Base-by-base conservation (phyloP, 2,329 filamentous ascomycete genomes). In the Claviceps paspali region DNA sequence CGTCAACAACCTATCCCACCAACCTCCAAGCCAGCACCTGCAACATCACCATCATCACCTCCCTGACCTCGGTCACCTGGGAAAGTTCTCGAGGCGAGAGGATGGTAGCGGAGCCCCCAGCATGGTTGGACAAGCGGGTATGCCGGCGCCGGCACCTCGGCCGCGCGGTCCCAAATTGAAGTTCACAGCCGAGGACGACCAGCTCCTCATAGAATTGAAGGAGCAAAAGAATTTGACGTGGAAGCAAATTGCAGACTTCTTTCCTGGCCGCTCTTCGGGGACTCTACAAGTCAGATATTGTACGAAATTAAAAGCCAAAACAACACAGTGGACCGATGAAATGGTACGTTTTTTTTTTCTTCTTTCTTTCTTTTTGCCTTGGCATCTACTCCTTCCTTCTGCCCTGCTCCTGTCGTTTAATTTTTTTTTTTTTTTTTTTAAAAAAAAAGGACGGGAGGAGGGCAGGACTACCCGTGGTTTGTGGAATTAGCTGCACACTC, bases 231-330 rank as follows among this genome's bases (percentile, higher is more conserved):
- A 84, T 52, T 66, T 95, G 53, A 93, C 87, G 4, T 95, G 87
- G 87, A 94, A 93, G 61, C 87, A 95, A 65, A 95, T 95, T 52
- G 84, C 86, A 39, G 87, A 94, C 53, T 94, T 94, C 61, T 95
- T 95, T 49, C 87, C 87, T 1, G 87, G 86, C 2, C 70, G 87
- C 40, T 91, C 83, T 41, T 92, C 83, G 32, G 87, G 87, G 14
- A 94, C 87, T 22, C 62, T 95, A 43, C 87, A 95, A 58, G 87
- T 95, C 38, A 79, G 87, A 26, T 95, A 95, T 56, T 95, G 87
- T 55, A 94, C 86, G 30, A 94, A 93, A 61, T 65, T 94, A 36
- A 94, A 93, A 62, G 86, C 85, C 11, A 94, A 94, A 64, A 87
- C 82, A 28, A 92, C 83, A 10, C 76, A 85, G 51, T 95, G 87